Conservation (phyloP, 805 yeast genomes). For the Starmerella apis region DNA sequence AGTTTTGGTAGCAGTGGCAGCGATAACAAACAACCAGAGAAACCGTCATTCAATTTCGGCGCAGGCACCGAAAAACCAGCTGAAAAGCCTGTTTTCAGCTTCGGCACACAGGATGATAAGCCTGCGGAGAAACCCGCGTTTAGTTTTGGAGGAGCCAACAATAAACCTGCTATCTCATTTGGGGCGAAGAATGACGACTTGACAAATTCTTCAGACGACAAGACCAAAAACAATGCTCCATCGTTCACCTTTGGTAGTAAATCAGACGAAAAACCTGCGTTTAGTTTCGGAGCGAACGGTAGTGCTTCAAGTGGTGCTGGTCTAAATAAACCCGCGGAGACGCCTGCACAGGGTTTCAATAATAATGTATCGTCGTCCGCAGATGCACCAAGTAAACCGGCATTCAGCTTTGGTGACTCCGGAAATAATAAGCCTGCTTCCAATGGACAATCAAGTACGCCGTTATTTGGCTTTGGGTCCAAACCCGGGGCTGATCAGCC, state of each 20-base stretch:
- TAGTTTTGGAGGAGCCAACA: no score
- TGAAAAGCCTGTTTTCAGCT: conserved; percentile 13
- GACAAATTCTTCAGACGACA: not conserved
- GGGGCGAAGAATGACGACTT: not conserved
- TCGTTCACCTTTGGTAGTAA: not conserved
- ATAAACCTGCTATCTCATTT: not conserved
- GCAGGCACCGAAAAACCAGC: not conserved
- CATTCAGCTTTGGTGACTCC: not conserved
- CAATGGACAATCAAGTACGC: no score
- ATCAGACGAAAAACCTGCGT: not conserved
- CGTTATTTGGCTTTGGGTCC: no score
- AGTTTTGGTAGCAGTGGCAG: not conserved
- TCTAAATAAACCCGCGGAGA: not conserved
- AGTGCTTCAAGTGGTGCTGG: no score
- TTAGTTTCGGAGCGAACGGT: not conserved
- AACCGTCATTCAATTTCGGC: not conserved
- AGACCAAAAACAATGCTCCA: not conserved
- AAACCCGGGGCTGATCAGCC: no score
- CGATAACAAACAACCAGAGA: not conserved
- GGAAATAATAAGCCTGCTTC: not conserved
- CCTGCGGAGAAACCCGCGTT: conserved; percentile 10
- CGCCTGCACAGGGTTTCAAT: no score
- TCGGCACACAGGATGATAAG: conserved; percentile 6
- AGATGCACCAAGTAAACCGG: not conserved
- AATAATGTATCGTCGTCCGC: no score